Evolutionary conservation across 2,329 filamentous ascomycete genomes (phyloP), one percentile per base, ranked within the genome.

Genomic region (Clarireedia hainanense): DNA sequence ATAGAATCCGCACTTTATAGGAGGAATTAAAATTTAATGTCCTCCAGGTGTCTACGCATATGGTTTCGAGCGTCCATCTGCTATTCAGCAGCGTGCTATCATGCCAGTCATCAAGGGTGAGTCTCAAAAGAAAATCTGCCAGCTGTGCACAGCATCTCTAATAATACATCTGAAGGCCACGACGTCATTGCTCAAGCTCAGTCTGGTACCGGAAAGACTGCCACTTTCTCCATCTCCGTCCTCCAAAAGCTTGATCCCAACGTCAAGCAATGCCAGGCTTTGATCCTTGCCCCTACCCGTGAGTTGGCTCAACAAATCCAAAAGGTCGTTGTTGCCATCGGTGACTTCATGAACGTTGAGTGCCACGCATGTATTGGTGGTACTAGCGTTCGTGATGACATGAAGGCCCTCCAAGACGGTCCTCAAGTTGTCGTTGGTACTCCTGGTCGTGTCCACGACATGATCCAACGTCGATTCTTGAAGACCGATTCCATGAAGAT

Each of bases 181-280:
- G 94, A 99, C 85, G 94, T 99, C 71, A 99, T 99, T 75, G 94
- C 95, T 64, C 94, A 99, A 83, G 94, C 94, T 70, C 94, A 99
- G 83, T 99, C 94, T 68, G 94, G 94, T 83, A 99, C 94, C 74
- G 94, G 94, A 80, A 99, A 99, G 85, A 99, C 94, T 67, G 94
- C 94, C 68, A 99, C 94, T 68, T 99, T 99, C 86, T 97, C 94
- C 70, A 95, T 99, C 78, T 96, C 91, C 69, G 89, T 94, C 69
- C 89, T 99, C 66, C 94, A 99, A 84, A 96, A 96, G 85, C 89
- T 99, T 76, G 94, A 99, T 79, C 83, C 88, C 73, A 86, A 84
- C 75, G 74, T 97, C 74, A 96, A 96, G 86, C 85, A 88, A 71
- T 96, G 90, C 84, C 94, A 99, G 86, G 95, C 94, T 63, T 84